These are phyloP conservation scores for Pseudogymnoascus sp. DNA, from an alignment of 2,329 filamentous ascomycete species.

Conservation along the genomic window DNA sequence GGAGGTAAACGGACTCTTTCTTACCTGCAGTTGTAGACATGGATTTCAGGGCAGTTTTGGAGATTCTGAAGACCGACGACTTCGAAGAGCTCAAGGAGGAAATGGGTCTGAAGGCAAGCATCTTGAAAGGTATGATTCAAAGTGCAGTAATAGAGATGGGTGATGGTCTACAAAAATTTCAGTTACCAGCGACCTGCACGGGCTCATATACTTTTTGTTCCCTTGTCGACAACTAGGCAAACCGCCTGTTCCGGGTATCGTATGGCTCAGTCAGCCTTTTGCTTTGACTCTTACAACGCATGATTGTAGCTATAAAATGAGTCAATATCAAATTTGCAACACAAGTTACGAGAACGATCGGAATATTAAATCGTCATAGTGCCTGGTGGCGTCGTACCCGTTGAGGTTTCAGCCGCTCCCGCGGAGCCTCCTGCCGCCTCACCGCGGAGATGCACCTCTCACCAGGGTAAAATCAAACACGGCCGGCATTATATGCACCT, in stretches of 20 bases:
- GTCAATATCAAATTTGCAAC: not conserved
- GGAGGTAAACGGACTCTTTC: not conserved
- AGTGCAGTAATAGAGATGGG: not conserved
- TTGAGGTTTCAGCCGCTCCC: not conserved
- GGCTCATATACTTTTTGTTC: not conserved
- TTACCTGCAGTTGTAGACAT: slow-evolving; percentile 7
- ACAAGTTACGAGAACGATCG: not conserved
- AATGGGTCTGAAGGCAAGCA: not conserved
- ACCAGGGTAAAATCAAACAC: not conserved
- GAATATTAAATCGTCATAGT: not conserved
- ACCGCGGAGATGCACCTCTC: not conserved
- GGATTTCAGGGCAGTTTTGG: not conserved
- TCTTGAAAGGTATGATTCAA: not conserved
- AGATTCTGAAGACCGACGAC: not conserved
- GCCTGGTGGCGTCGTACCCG: not conserved
- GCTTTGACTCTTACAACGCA: not conserved
- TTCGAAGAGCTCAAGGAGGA: not conserved
- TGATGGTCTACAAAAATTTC: not conserved
- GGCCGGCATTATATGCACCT: not conserved
- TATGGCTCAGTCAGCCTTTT: not conserved
- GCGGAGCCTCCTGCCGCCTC: not conserved
- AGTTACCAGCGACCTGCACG: not conserved
- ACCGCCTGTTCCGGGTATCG: not conserved
- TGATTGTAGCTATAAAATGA: not conserved
- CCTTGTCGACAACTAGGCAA: not conserved